Conservation (phyloP, 2,329 filamentous ascomycete genomes). For the Pseudogymnoascus destructans region DNA sequence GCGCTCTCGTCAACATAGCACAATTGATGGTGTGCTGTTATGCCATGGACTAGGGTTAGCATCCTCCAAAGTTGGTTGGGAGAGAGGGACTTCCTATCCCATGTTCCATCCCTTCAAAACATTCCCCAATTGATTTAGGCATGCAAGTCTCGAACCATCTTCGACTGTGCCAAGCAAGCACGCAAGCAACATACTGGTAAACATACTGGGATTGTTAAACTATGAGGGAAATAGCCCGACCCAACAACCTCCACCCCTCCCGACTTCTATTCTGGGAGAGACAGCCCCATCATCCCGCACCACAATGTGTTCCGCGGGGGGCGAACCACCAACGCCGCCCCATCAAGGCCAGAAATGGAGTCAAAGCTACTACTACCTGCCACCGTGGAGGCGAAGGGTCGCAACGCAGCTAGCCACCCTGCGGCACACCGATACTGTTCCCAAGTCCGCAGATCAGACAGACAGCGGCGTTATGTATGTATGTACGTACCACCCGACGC, state of each 20-base stretch:
- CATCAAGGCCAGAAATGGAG: not conserved
- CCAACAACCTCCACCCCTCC: not conserved
- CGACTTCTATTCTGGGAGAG: not conserved
- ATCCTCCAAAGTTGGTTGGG: not conserved
- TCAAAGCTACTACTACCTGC: not conserved
- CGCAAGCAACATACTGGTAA: not conserved
- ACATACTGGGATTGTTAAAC: not conserved
- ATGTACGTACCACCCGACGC: not conserved
- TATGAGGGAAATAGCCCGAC: not conserved
- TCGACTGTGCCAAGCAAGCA: not conserved
- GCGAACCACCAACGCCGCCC: not conserved
- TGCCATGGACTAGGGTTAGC: not conserved
- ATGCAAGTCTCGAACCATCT: not conserved
- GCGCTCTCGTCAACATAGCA: not conserved
- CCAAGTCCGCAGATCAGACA: not conserved
- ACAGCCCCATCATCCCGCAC: not conserved
- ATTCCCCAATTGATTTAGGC: not conserved
- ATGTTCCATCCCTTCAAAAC: not conserved
- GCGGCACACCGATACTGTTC: not conserved
- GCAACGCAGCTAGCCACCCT: not conserved
- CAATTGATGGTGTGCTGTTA: not conserved
- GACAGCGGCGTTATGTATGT: not conserved
- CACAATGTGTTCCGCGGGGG: not conserved
- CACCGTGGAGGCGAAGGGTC: not conserved
- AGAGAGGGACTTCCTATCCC: not conserved